These are phyloP conservation scores for Dioscorea cayenensis DNA, from an alignment of 116 monocot genomes.

Conservation along the genomic window DNA sequence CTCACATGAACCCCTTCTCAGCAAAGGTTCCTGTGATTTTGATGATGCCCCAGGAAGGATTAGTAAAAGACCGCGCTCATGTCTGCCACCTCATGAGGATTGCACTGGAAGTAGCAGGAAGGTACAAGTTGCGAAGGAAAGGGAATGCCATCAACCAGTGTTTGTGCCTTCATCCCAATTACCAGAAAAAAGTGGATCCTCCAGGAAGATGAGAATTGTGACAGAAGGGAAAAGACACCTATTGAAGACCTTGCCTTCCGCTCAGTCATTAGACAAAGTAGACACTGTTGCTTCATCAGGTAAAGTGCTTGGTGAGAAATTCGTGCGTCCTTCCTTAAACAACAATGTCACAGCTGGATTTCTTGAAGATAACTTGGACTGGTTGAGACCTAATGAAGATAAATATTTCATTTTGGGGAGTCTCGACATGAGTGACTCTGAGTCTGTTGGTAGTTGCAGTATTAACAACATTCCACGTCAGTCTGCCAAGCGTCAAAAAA, in stretches of 20 bases:
- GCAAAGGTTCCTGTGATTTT: not conserved
- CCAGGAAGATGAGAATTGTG: slow-evolving; percentile 6
- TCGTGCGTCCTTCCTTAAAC: slow-evolving; percentile 34
- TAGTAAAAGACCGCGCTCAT: slow-evolving; percentile 16
- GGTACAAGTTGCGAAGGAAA: slow-evolving; percentile 11
- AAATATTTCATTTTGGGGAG: slow-evolving; percentile 2
- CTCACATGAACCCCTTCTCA: not conserved
- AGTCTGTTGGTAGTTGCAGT: slow-evolving; percentile 45
- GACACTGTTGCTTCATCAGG: slow-evolving; percentile 41
- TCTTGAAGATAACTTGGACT: slow-evolving; percentile 1
- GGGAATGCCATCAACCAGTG: slow-evolving; percentile 1
- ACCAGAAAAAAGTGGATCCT: slow-evolving; percentile 13
- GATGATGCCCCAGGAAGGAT: not conserved
- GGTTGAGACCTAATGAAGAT: not conserved
- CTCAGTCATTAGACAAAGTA: slow-evolving; percentile 22
- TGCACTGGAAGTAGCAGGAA: slow-evolving; percentile 5
- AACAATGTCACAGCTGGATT: slow-evolving; percentile 7
- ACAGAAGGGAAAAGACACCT: slow-evolving; percentile 8
- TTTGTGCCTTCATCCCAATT: not conserved
- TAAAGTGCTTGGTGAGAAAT: slow-evolving; percentile 34
- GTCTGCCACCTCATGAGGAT: not conserved
- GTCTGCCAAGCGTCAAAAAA: not conserved
- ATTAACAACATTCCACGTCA: slow-evolving; percentile 11
- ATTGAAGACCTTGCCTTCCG: not conserved
- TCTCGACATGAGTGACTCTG: slow-evolving; percentile 18